Evolutionary conservation across 108 stramenopile genomes (phyloP).

Genomic region (Chaetoceros muelleri): DNA sequence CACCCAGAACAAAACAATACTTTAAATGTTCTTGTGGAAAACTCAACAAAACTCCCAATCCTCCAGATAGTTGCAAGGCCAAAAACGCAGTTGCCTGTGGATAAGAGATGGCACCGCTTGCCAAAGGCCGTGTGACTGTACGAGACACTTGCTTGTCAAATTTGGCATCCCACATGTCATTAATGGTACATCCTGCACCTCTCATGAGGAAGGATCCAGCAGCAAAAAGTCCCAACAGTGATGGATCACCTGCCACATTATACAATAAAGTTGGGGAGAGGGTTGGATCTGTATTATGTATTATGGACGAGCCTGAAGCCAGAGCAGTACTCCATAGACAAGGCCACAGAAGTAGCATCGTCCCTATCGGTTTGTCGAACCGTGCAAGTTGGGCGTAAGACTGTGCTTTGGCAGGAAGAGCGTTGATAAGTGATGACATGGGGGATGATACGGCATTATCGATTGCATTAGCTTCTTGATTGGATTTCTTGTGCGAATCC

Average conservation of each 20-base stretch:
- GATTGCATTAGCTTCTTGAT: background rate
- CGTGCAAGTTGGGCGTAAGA: constrained; percentile 76
- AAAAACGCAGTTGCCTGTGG: constrained; percentile 75
- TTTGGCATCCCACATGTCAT: constrained; percentile 96
- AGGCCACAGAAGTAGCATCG: constrained; percentile 74
- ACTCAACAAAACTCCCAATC: constrained; percentile 78
- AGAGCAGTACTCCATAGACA: constrained; percentile 73
- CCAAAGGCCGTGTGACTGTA: constrained; percentile 84
- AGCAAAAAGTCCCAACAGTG: constrained; percentile 46
- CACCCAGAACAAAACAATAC: constrained; percentile 76
- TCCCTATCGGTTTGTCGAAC: constrained; percentile 83
- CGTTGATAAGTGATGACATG: background rate
- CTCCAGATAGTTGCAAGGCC: constrained; percentile 69
- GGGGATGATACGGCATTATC: background rate
- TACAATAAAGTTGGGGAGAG: background rate
- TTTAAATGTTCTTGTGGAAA: constrained; percentile 46
- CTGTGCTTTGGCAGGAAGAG: constrained; percentile 22
- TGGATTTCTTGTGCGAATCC: no score
- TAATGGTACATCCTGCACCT: constrained; percentile 95
- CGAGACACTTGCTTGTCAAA: constrained; percentile 81
- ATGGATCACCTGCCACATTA: constrained; percentile 20
- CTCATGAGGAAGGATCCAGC: constrained; percentile 91
- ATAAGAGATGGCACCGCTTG: constrained; percentile 51
- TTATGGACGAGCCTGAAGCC: constrained; percentile 23
- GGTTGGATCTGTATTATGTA: background rate